Evolutionary conservation across 148 eudicot species (phyloP).

Genomic region (Bassia scoparia): DNA sequence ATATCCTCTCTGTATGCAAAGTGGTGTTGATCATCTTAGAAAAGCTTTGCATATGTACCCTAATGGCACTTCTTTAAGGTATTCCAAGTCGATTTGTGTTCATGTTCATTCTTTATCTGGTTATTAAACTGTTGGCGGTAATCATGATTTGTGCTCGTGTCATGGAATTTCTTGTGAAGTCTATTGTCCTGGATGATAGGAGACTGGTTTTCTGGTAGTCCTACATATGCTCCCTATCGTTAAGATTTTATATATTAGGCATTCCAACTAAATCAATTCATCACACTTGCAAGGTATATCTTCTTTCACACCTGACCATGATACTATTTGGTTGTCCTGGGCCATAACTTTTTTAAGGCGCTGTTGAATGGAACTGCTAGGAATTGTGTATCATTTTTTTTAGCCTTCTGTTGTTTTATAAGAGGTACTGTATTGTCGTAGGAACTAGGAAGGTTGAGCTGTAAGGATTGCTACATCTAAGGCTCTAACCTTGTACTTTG

Average conservation of each 20-base stretch:
- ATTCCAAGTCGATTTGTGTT: conserved; percentile 3
- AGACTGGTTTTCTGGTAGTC: not conserved
- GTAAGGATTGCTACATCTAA: too few relatives aligned
- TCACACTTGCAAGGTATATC: not conserved
- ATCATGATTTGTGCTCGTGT: not conserved
- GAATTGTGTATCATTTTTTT: not conserved
- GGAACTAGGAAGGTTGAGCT: not conserved
- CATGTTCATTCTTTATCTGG: not conserved
- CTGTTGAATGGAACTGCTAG: not conserved
- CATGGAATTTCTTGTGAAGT: not conserved
- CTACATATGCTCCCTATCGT: not conserved
- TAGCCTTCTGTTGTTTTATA: too few relatives aligned
- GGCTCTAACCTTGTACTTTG: too few relatives aligned
- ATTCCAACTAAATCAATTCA: not conserved
- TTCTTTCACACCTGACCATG: not conserved
- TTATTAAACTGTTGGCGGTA: not conserved
- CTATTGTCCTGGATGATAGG: not conserved
- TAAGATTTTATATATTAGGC: not conserved
- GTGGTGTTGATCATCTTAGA: conserved; percentile 67
- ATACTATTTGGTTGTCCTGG: not conserved
- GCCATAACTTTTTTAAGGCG: not conserved
- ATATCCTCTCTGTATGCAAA: conserved; percentile 48
- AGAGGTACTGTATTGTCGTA: too few relatives aligned
- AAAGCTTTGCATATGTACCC: conserved; percentile 84
- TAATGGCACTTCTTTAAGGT: conserved; percentile 63